A percentile compares a stretch with the other conserved stretches of the same genome.
phyloP scores from a whole-genome alignment of 75 land plant genomes.

The Cupressus sempervirens region DNA sequence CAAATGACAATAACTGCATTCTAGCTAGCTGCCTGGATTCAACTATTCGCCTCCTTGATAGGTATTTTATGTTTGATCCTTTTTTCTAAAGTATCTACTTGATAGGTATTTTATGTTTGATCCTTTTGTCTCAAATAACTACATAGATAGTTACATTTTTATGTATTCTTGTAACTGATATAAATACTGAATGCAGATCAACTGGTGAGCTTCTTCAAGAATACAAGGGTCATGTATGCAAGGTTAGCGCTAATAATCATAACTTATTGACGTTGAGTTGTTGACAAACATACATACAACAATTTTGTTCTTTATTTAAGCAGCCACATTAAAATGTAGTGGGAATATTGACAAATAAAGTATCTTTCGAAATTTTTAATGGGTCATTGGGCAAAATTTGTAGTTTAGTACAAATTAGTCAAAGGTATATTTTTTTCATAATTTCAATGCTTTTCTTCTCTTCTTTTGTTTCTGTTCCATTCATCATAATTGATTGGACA shows the following conservation, averaged over 20 bases:
- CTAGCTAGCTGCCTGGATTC: slow-evolving; percentile 93
- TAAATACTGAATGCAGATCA: slow-evolving; percentile 44
- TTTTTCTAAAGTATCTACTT: slow-evolving; percentile 12
- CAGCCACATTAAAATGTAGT: not conserved
- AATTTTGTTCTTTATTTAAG: not conserved
- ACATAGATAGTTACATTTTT: not conserved
- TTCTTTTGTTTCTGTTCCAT: not conserved
- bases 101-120: slow-evolving; percentile 61
- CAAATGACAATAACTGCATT: slow-evolving; percentile 88
- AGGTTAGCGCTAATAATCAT: slow-evolving; percentile 41
- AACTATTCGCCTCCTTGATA: slow-evolving; percentile 83
- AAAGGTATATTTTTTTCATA: not conserved
- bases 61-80: slow-evolving; percentile 34
- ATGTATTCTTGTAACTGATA: slow-evolving; percentile 9
- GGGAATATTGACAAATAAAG: not conserved
- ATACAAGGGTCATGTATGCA: slow-evolving; percentile 92
- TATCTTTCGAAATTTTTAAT: not conserved
- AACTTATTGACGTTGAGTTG: not conserved
- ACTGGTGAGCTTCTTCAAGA: slow-evolving; percentile 93
- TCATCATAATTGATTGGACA: not conserved
- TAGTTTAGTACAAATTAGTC: not conserved
- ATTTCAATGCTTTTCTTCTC: not conserved
- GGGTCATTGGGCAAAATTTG: not conserved
- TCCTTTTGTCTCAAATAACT: not conserved
- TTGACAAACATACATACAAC: not conserved